Base-by-base conservation (phyloP, 2,329 filamentous ascomycete species). In the Kalmusia sp. region DNA sequence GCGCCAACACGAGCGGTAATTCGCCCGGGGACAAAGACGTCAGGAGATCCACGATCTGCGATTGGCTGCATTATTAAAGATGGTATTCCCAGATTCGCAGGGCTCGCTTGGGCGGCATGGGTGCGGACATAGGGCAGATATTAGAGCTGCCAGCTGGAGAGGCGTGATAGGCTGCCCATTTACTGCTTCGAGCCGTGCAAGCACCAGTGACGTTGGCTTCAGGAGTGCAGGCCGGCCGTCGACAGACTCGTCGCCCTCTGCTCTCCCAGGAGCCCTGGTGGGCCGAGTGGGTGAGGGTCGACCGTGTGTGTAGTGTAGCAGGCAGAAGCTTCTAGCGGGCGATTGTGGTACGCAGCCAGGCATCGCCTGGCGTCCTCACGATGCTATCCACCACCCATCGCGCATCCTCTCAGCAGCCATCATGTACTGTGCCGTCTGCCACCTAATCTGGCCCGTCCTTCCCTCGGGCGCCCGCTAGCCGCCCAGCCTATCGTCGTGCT, bases 361-460 rank as follows among this genome's bases (percentile, higher is more conserved):
- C 48, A 59, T 61, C 59, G 28, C 28, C 28, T 27, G 28, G 28
- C 25, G 11, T 45, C 24, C 19, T 22, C 41, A 45, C 27, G 28
- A 45, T 53, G 57, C 54, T 55, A 51, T 56, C 47, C 51, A 56
- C 59, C 51, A 54, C 61, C 64, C 55, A 60, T 54, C 58, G 55
- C 55, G 58, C 52, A 56, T 55, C 61, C 55, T 55, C 34, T 52
- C 55, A 57, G 41, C 62, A 60, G 59, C 59, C 62, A 58, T 59
- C 52, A 57, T 62, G 59, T 62, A 59, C 61, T 57, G 61, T 63
- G 65, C 65, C 61, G 64, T 49, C 55, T 57, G 56, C 61, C 55
- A 61, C 63, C 60, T 68, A 66, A 64, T 57, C 62, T 55, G 57
- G 60, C 47, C 11, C 28, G 12, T 40, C 46, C 47, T 46, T 59